Conservation (phyloP, 805 yeast genomes). For the Tetrapisispora pingtungensis region DNA sequence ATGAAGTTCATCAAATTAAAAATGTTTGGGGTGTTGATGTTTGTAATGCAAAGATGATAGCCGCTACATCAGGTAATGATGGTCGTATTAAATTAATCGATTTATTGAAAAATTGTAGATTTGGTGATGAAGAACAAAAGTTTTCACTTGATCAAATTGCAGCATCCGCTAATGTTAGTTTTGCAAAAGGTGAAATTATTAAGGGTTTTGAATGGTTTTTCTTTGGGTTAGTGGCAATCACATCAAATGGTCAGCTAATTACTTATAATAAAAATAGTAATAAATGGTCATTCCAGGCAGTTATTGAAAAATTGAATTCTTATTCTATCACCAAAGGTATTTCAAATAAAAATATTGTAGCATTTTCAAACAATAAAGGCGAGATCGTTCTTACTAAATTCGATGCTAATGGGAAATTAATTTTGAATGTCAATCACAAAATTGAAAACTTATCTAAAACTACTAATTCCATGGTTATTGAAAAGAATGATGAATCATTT, state of each 20-base stretch:
- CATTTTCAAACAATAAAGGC: slow-evolving; percentile 34
- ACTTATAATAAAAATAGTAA: slow-evolving; percentile 9
- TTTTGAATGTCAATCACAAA: slow-evolving; percentile 16
- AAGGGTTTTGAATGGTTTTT: slow-evolving; percentile 48
- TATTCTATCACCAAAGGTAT: slow-evolving; percentile 38
- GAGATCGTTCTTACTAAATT: slow-evolving; percentile 36
- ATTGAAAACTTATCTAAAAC: slow-evolving; percentile 34
- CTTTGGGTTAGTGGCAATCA: slow-evolving; percentile 39
- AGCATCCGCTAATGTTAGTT: slow-evolving; percentile 15
- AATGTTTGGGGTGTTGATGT: slow-evolving; percentile 78
- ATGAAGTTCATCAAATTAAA: slow-evolving; percentile 72
- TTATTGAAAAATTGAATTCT: slow-evolving; percentile 25
- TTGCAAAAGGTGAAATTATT: slow-evolving; percentile 43
- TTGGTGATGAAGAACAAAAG: slow-evolving; percentile 21
- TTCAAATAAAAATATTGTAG: slow-evolving; percentile 26
- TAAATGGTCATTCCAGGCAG: slow-evolving; percentile 24
- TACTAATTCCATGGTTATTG: slow-evolving; percentile 38
- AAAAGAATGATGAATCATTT: slow-evolving; percentile 23
- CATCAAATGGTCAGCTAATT: slow-evolving; percentile 51
- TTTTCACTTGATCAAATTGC: slow-evolving; percentile 31
- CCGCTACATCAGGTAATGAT: slow-evolving; percentile 90
- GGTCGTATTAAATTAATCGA: slow-evolving; percentile 67
- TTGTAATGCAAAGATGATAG: slow-evolving; percentile 35
- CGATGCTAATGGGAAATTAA: slow-evolving; percentile 26
- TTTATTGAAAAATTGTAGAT: slow-evolving; percentile 28